Base-by-base conservation (phyloP, 441 rosid species). In the Hura crepitans region DNA sequence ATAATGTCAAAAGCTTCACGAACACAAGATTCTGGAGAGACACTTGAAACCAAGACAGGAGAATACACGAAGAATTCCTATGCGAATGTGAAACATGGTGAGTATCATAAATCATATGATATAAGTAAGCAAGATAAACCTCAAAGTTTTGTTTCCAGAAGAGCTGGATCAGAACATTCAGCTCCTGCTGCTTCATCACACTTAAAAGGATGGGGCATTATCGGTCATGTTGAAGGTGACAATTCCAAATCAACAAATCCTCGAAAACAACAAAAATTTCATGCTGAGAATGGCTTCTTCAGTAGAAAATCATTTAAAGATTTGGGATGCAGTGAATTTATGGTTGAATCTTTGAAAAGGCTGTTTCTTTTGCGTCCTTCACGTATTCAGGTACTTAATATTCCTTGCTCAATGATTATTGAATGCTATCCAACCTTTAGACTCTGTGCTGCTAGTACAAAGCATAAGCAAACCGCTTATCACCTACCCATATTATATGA, bases 271-370 rank as follows among this genome's bases (percentile, higher is more conserved):
- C 70, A 51, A 37, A 81, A 74, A 69, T 11, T 30, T 53, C 47
- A 81, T 43, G 66, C 74, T 37, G 79, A 83, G 55, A 75, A 70
- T 68, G 95, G 81, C 63, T 91, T 93, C 79, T 88, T 88, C 68
- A 91, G 95, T 74, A 81, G 82, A 74, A 87, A 84, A 74, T 75
- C 89, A 37, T 93, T 91, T 78, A 70, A 66, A 63, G 93, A 87
- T 35, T 60, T 93, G 68, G 98, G 97, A 59, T 91, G 90, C 83
- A 78, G 70, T 73, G 86, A 88, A 23, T 77, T 68, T 80, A 67
- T 93, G 85, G 75, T 85, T 63, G 84, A 89, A 75, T 86, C 97
- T 53, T 85, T 93, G 69, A 85, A 79, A 78, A 75, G 69, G 43
- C 91, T 86, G 28, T 62, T 31, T 33, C 86, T 89, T 74, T 58